A percentile compares a stretch with the other conserved stretches of the same genome.
phyloP scores from a whole-genome alignment of 495 filamentous ascomycete species.

The Tuber magnatum region DNA sequence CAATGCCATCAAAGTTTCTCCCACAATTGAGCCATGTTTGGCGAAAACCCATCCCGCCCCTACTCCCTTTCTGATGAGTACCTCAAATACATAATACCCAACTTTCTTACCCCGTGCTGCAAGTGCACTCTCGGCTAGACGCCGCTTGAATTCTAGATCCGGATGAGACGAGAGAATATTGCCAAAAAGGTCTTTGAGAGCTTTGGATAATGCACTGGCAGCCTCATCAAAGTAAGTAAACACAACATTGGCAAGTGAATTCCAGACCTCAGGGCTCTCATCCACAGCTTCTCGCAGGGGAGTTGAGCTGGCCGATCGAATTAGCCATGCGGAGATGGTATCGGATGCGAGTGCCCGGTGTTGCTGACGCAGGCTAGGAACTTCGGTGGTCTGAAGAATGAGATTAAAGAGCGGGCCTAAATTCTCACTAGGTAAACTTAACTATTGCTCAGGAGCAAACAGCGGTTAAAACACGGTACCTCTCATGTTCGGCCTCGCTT shows the following conservation, averaged over 20 bases:
- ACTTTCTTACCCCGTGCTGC: constrained; percentile 23
- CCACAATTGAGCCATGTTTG: constrained; percentile 10
- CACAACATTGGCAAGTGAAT: constrained; percentile 14
- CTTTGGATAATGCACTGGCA: constrained; percentile 27
- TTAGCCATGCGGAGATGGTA: constrained; percentile 32
- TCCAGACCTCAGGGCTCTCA: constrained; percentile 10
- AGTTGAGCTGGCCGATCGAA: constrained; percentile 12
- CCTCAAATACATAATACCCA: constrained; percentile 32
- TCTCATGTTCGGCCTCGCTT: background rate
- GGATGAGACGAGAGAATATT: constrained; percentile 24
- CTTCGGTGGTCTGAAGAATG: constrained; percentile 25
- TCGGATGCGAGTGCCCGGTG: constrained; percentile 37
- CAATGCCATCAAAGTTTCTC: constrained; percentile 21
- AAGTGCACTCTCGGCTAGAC: constrained; percentile 6
- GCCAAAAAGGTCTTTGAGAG: constrained; percentile 35
- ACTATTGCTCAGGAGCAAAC: background rate
- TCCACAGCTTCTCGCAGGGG: background rate
- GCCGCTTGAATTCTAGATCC: background rate
- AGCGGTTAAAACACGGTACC: background rate
- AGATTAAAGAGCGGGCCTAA: constrained; percentile 18
- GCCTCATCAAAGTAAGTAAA: constrained; percentile 33
- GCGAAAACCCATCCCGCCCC: constrained; percentile 14
- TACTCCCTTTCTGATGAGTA: constrained; percentile 17
- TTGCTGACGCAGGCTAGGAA: constrained; percentile 22
- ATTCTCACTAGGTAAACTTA: background rate